These are phyloP conservation scores for Manihot esculenta DNA, from an alignment of 441 rosid genomes.

Conservation along the genomic window DNA sequence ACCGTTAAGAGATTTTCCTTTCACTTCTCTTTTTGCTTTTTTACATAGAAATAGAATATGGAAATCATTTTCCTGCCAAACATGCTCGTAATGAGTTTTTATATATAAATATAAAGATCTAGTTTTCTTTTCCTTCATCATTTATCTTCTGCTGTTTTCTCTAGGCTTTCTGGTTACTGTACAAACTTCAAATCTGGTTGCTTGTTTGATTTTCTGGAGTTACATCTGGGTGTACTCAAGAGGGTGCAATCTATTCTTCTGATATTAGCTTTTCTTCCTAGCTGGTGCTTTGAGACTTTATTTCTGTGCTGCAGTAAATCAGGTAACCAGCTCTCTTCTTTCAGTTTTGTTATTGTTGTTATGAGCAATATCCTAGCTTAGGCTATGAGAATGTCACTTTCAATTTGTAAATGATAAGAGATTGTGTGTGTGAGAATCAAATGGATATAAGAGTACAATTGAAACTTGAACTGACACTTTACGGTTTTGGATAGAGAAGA, in stretches of 20 bases:
- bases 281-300: not conserved
- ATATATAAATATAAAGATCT: too few relatives aligned
- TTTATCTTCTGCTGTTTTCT: not conserved
- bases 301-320: not conserved
- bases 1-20: too few relatives aligned
- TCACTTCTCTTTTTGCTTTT: not conserved
- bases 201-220: not conserved
- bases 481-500: too few relatives aligned
- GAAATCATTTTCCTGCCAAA: slow-evolving; percentile 4
- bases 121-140: too few relatives aligned
- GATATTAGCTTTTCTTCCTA: not conserved
- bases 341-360: not conserved
- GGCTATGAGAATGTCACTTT: not conserved
- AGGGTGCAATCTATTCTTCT: not conserved
- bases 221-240: slow-evolving; percentile 3
- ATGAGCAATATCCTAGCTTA: not conserved
- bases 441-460: too few relatives aligned
- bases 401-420: not conserved
- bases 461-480: too few relatives aligned
- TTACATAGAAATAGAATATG: not conserved
- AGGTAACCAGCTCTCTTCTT: not conserved
- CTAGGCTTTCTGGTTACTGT: not conserved
- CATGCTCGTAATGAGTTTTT: not conserved
- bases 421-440: not conserved
- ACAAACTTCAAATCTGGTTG: not conserved